phyloP scores from a whole-genome alignment of 1,139 yeast species.

The Hemisphaericaspora lyxosophila region DNA sequence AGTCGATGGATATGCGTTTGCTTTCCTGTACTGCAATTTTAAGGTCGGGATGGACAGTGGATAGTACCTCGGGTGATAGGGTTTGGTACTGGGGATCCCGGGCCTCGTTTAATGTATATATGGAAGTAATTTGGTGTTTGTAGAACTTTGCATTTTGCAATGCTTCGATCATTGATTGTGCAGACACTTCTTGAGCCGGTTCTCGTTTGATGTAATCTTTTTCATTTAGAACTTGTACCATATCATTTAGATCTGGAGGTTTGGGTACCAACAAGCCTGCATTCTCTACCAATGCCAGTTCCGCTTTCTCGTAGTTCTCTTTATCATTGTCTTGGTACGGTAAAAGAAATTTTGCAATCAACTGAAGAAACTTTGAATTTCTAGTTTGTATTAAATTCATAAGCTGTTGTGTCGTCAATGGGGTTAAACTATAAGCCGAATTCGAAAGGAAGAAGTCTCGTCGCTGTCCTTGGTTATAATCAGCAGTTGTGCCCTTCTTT shows the following conservation, averaged over 20 bases:
- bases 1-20: constrained; percentile 43
- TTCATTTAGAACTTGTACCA: constrained; percentile 42
- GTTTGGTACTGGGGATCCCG: constrained; percentile 19
- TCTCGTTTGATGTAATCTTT: constrained; percentile 6
- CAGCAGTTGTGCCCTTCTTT: constrained; percentile 6
- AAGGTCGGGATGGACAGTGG: constrained; percentile 45
- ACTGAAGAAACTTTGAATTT: constrained; percentile 47
- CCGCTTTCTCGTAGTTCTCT: constrained; percentile 32
- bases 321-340: constrained; percentile 14
- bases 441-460: constrained; percentile 29
- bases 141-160: constrained; percentile 51
- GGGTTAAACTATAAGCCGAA: constrained; percentile 21
- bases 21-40: constrained; percentile 51
- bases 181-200: constrained; percentile 18
- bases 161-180: constrained; percentile 43
- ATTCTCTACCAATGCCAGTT: constrained; percentile 5
- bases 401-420: constrained; percentile 38
- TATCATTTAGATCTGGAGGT: constrained; percentile 31
- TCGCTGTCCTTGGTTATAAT: constrained; percentile 11
- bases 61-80: constrained; percentile 28
- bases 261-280: constrained; percentile 48
- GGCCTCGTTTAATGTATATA: constrained; percentile 25
- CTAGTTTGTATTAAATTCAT: constrained; percentile 61
- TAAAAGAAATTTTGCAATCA: constrained; percentile 13
- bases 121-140: constrained; percentile 51